These are phyloP conservation scores for Aspergillus versicolor DNA, from an alignment of 2,329 filamentous ascomycete species.

Conservation along the genomic window DNA sequence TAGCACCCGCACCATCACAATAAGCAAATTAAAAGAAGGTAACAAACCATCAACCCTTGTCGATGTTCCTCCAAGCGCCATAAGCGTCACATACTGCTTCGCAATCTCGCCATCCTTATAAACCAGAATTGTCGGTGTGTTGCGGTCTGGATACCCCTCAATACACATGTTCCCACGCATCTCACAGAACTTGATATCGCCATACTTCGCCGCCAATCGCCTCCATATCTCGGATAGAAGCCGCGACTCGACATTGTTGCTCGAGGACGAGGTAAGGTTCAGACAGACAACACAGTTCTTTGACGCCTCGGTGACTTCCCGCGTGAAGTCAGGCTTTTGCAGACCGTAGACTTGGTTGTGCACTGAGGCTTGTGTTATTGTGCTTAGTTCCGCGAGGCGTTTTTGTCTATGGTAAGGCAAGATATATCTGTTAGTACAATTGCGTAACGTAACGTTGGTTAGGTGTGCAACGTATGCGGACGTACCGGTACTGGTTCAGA, in stretches of 20 bases:
- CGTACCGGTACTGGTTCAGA: constrained; percentile 73
- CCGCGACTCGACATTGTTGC: constrained; percentile 80
- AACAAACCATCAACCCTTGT: constrained; percentile 60
- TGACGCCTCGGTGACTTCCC: constrained; percentile 89
- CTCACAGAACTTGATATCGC: constrained; percentile 96
- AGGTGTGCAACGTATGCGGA: constrained; percentile 66
- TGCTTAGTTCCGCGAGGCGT: constrained; percentile 77
- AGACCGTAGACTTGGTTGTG: constrained; percentile 91
- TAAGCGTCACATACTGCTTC: constrained; percentile 86
- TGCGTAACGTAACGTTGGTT: constrained; percentile 60
- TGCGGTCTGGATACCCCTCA: constrained; percentile 91
- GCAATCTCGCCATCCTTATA: constrained; percentile 92
- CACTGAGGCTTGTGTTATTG: constrained; percentile 71
- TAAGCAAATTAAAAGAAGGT: neutral
- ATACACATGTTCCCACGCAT: constrained; percentile 91
- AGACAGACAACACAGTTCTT: constrained; percentile 68
- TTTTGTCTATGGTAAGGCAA: constrained; percentile 57
- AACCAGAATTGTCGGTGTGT: constrained; percentile 89
- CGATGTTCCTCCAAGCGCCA: constrained; percentile 70
- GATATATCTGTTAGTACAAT: neutral
- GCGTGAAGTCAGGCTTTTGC: constrained; percentile 89
- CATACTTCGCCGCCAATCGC: constrained; percentile 78
- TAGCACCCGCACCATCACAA: neutral
- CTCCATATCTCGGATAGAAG: constrained; percentile 83
- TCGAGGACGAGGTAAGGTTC: constrained; percentile 74